Evolutionary conservation across 1,139 yeast genomes (phyloP).

Genomic region (Taphrina confusa): DNA sequence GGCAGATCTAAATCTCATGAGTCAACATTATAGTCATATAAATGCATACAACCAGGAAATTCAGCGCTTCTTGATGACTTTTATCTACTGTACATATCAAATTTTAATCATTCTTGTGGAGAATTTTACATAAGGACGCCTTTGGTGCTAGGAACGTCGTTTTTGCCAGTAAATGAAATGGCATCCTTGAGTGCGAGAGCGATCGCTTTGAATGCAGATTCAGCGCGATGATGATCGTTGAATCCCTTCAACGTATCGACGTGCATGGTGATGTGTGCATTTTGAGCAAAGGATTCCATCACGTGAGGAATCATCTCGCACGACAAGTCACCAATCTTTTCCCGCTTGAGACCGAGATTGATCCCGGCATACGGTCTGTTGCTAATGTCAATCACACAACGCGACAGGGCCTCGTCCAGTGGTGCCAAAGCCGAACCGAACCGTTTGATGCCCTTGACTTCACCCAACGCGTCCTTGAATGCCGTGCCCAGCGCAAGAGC

Average conservation of each 20-base stretch:
- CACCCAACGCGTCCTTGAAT: conserved; percentile 85
- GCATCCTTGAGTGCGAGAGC: conserved; percentile 92
- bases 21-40: no score
- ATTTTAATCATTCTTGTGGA: neutral
- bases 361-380: conserved; percentile 90
- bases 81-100: no score
- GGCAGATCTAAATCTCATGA: no score
- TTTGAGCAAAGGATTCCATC: conserved; percentile 87
- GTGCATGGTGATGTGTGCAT: conserved; percentile 85
- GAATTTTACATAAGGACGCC: conserved; percentile 62
- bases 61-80: no score
- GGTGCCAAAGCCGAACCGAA: conserved; percentile 97
- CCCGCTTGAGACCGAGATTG: conserved; percentile 86
- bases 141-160: conserved; percentile 94
- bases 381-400: conserved; percentile 92
- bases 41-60: no score
- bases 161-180: conserved; percentile 72
- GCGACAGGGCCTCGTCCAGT: conserved; percentile 77
- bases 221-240: conserved; percentile 95
- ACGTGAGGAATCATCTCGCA: conserved; percentile 98
- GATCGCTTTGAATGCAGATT: conserved; percentile 91
- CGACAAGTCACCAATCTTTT: conserved; percentile 86
- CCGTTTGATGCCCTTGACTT: conserved; percentile 83
- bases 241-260: conserved; percentile 91
- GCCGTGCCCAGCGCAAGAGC: conserved; percentile 90